A percentile compares a stretch with the other conserved stretches of the same genome.
Evolutionary conservation across 805 yeast genomes (phyloP).

Genomic region (Pichia pseudocactophila): DNA sequence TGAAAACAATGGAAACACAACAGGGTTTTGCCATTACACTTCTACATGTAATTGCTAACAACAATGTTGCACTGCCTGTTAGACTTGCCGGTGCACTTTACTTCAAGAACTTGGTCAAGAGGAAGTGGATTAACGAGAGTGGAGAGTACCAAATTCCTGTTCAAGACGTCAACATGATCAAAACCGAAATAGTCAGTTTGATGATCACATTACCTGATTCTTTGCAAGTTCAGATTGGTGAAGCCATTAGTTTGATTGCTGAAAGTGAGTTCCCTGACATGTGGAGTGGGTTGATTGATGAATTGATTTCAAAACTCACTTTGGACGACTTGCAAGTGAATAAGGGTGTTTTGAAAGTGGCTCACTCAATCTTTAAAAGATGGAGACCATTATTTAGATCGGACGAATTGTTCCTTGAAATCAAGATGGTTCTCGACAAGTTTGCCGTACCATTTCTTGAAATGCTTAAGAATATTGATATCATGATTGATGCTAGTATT

Average conservation of each 20-base stretch:
- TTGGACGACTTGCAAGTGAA: constrained; percentile 61
- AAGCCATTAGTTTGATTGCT: constrained; percentile 85
- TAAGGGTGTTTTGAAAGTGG: constrained; percentile 81
- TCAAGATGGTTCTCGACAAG: constrained; percentile 74
- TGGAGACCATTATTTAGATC: constrained; percentile 95
- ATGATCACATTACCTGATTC: constrained; percentile 77
- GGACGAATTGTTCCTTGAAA: constrained; percentile 81
- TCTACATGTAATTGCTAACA: constrained; percentile 67
- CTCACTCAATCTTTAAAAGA: constrained; percentile 91
- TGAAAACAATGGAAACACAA: constrained; percentile 52
- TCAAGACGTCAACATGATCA: constrained; percentile 59
- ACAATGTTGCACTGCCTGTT: constrained; percentile 41
- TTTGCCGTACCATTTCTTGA: constrained; percentile 72
- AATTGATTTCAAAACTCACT: constrained; percentile 58
- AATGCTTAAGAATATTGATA: constrained; percentile 61
- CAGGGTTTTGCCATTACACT: constrained; percentile 72
- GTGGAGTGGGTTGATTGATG: constrained; percentile 75
- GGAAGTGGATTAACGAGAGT: constrained; percentile 86
- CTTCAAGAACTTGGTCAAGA: constrained; percentile 76
- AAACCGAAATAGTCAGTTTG: constrained; percentile 68
- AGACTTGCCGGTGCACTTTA: constrained; percentile 85
- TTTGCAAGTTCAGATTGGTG: constrained; percentile 90
- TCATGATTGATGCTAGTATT: constrained; percentile 40
- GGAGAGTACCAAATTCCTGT: constrained; percentile 61
- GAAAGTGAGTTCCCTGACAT: constrained; percentile 90